phyloP scores from a whole-genome alignment of 495 filamentous ascomycete species.

The Lasiosphaeris hirsuta region DNA sequence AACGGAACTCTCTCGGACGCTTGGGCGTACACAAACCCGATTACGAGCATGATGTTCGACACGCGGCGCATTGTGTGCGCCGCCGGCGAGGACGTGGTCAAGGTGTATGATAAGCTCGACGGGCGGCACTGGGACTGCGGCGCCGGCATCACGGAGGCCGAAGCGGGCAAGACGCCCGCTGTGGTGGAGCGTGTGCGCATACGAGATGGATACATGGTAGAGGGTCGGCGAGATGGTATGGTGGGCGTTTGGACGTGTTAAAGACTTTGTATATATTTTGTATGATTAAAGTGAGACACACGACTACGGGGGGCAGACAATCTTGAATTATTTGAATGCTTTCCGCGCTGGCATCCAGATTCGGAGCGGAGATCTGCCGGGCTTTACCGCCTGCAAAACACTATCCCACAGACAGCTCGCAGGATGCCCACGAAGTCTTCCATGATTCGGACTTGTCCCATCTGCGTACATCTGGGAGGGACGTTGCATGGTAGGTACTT shows the following conservation, averaged over 20 bases:
- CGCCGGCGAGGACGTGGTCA: constrained; percentile 86
- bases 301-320: not conserved
- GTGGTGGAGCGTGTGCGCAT: constrained; percentile 86
- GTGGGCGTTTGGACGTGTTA: constrained; percentile 92
- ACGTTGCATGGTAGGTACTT: too few species aligned
- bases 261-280: not conserved
- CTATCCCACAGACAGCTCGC: too few species aligned
- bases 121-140: constrained; percentile 97
- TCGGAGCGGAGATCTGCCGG: too few species aligned
- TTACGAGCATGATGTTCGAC: constrained; percentile 99
- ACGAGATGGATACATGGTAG: constrained; percentile 90
- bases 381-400: too few species aligned
- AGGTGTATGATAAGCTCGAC: constrained; percentile 97
- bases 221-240: constrained; percentile 83
- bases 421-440: too few species aligned
- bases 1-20: constrained; percentile 95
- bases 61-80: constrained; percentile 84
- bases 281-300: too few species aligned
- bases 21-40: constrained; percentile 88
- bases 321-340: not conserved
- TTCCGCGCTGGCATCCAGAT: too few species aligned
- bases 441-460: too few species aligned
- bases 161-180: constrained; percentile 56
- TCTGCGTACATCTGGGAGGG: too few species aligned
- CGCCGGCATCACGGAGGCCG: constrained; percentile 64